Base-by-base conservation (phyloP, 768 basidiomycete genomes). In the Suillus variegatus region DNA sequence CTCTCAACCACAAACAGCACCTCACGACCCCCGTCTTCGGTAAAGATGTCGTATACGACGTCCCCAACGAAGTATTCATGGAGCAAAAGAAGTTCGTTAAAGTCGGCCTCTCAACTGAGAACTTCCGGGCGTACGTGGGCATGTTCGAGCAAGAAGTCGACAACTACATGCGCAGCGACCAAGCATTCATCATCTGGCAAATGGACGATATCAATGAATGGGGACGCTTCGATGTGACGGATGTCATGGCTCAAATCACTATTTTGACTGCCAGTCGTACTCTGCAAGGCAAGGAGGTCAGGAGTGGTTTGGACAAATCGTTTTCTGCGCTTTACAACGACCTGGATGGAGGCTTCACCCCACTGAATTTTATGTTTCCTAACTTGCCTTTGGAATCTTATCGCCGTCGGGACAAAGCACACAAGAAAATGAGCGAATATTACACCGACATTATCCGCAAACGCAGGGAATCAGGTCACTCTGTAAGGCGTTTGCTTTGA, bases 11-110 rank as follows among this genome's bases (percentile, higher is more conserved):
- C 8, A 40, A 35, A 16, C 69, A 97, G 95, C 91, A 93, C 74
- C 79, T 96, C 54, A 97, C 95, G 0, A 96, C 92, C 0, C 97
- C 97, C 5, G 89, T 99, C 14, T 99, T 99, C 72, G 97, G 97
- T 54, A 95, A 94, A 73, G 96, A 94, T 56, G 97, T 99, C 55
- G 96, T 98, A 13, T 99, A 99, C 75, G 97, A 99, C 71, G 89
- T 93, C 60, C 97, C 97, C 40, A 99, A 99, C 76, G 93, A 96
- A 56, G 80, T 92, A 54, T 89, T 99, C 78, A 99, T 99, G 96
- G 95, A 99, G 72, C 97, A 99, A 77, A 99, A 99, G 84, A 92
- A 91, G 75, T 98, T 98, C 73, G 91, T 99, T 78, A 99, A 99
- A 81, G 89, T 95, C 67, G 96, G 97, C 28, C 87, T 99, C 25